Evolutionary conservation across 495 filamentous ascomycete genomes (phyloP).

Genomic region (Aspergillus haitiensis): DNA sequence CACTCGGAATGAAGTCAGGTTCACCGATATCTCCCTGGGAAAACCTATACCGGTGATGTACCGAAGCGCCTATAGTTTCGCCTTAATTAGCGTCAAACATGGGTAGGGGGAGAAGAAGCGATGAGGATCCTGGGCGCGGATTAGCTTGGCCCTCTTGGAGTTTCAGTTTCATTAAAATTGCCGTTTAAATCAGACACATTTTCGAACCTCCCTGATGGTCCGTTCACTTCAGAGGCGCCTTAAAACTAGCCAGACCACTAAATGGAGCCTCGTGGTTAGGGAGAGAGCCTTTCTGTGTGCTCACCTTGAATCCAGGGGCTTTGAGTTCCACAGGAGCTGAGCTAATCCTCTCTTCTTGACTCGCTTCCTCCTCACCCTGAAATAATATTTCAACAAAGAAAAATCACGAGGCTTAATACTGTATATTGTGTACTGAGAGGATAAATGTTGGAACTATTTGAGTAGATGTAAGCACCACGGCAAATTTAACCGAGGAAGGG

Average conservation of each 20-base stretch:
- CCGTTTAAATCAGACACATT: neutral
- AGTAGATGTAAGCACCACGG: neutral
- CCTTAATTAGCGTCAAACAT: conserved; percentile 26
- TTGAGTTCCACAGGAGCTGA: no score
- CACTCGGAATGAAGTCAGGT: neutral
- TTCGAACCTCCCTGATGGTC: no score
- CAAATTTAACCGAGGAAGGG: neutral
- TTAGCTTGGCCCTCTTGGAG: conserved; percentile 23
- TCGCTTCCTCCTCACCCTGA: no score
- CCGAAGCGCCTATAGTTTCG: conserved; percentile 25
- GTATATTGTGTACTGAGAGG: no score
- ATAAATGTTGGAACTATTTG: neutral
- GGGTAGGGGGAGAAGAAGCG: neutral
- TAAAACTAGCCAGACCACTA: no score
- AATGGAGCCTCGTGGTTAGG: no score
- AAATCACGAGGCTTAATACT: no score
- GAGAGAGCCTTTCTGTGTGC: no score
- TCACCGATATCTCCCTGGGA: neutral
- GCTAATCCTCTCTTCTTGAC: no score
- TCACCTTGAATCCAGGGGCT: no score
- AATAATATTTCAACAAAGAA: no score
- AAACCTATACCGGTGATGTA: neutral
- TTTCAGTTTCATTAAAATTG: conserved; percentile 29
- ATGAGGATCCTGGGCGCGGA: conserved; percentile 9
- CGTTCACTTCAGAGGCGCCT: no score